Percentiles rank a stretch among this genome's conserved stretches.
Evolutionary conservation across 129 eudicot genomes (phyloP).

Genomic region (Apium graveolens): DNA sequence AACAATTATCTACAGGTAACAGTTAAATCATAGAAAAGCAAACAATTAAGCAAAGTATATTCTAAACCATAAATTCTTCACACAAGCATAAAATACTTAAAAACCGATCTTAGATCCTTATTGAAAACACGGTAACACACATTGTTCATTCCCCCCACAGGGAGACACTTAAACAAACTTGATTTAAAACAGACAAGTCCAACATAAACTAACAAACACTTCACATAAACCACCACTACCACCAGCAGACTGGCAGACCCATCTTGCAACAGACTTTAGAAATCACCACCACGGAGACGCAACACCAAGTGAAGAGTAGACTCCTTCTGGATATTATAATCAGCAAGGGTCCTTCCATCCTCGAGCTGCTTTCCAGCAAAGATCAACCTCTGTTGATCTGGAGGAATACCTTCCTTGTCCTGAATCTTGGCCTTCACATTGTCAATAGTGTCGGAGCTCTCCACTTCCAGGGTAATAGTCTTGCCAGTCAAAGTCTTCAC

Average conservation of each 20-base stretch:
- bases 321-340: conserved; percentile 1
- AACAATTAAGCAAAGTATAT: background rate
- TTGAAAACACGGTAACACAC: background rate
- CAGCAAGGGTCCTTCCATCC: background rate
- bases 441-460: conserved; percentile 2
- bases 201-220: background rate
- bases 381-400: conserved; percentile 6
- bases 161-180: background rate
- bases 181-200: background rate
- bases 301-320: conserved; percentile 5
- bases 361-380: background rate
- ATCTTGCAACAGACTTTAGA: background rate
- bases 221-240: background rate
- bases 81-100: background rate
- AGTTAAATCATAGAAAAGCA: too few relatives aligned
- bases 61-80: background rate
- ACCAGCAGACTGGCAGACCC: background rate
- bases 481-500: background rate
- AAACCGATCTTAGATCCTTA: background rate
- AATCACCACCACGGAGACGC: conserved; percentile 7
- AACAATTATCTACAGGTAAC: too few relatives aligned
- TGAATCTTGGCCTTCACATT: conserved; percentile 5
- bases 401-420: background rate
- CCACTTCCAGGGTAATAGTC: background rate
- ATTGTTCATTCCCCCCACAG: background rate